Percentiles rank a stretch among this genome's conserved stretches.
Conservation (phyloP, 1,139 yeast species). For the Hansenula sp. region DNA sequence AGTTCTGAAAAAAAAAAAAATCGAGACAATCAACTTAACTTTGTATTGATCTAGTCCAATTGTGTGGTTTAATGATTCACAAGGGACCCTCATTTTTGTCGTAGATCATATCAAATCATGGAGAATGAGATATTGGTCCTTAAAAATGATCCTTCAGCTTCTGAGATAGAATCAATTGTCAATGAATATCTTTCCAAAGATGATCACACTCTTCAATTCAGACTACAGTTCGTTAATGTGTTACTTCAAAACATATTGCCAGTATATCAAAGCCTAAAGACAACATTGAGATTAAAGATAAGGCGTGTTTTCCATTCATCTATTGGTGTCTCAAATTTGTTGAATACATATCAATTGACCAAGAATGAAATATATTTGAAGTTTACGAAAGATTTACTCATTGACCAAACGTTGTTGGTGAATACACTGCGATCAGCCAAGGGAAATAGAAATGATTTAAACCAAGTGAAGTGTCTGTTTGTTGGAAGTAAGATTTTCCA, state of each 20-base stretch:
- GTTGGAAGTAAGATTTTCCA: slow-evolving; percentile 33
- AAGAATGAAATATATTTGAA: slow-evolving; percentile 17
- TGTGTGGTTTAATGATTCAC: too few relatives aligned
- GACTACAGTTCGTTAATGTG: slow-evolving; percentile 12
- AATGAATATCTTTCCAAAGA: slow-evolving; percentile 3
- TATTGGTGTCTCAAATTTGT: slow-evolving; percentile 15
- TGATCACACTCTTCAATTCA: slow-evolving; percentile 6
- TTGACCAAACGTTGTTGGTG: slow-evolving; percentile 12
- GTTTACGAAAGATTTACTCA: slow-evolving; percentile 15
- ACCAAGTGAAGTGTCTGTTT: slow-evolving; percentile 23
- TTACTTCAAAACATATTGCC: slow-evolving; percentile 17
- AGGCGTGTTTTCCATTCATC: slow-evolving; percentile 13
- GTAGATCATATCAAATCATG: too few relatives aligned
- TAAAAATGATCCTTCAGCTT: slow-evolving; percentile 4
- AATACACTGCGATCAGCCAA: slow-evolving; percentile 5
- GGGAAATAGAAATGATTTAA: slow-evolving; percentile 14
- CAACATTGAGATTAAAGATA: slow-evolving; percentile 8
- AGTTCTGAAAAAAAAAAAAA: too few relatives aligned
- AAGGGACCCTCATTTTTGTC: too few relatives aligned
- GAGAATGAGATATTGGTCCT: slow-evolving; percentile 3
- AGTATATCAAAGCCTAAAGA: slow-evolving; percentile 14
- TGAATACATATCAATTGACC: slow-evolving; percentile 16
- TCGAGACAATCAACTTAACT: too few relatives aligned
- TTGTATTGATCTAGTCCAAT: too few relatives aligned
- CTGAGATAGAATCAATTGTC: slow-evolving; percentile 11